A percentile compares a stretch with the other conserved stretches of the same genome.
Evolutionary conservation across 2,329 filamentous ascomycete species (phyloP).

Genomic region (Penicillium corylophilum): DNA sequence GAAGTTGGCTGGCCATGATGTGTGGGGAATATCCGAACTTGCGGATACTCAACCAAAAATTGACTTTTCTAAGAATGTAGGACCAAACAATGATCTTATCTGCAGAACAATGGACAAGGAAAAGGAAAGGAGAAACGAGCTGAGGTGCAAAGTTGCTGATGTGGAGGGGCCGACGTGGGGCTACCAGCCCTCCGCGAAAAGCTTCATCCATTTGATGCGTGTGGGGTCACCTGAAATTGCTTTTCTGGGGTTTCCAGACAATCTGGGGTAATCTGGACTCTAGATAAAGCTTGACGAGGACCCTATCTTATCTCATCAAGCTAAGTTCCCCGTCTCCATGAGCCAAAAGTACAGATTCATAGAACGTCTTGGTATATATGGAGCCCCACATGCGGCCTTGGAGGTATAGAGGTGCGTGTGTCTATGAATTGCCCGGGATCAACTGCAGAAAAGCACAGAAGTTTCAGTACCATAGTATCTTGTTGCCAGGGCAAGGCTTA

Average conservation of each 20-base stretch:
- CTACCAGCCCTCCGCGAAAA: neutral
- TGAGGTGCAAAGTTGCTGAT: slow-evolving; percentile 1
- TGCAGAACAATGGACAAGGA: neutral
- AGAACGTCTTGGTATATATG: neutral
- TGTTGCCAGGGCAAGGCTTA: neutral
- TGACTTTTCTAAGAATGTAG: neutral
- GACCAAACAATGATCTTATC: neutral
- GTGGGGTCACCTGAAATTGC: neutral
- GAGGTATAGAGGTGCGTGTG: neutral
- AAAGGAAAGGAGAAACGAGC: neutral
- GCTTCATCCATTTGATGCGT: neutral
- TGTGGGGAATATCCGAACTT: neutral
- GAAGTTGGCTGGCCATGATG: slow-evolving; percentile 15
- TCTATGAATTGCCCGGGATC: neutral
- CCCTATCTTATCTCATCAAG: neutral
- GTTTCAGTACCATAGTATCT: neutral
- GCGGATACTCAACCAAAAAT: neutral
- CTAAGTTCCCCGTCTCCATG: neutral
- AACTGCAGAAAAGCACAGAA: neutral
- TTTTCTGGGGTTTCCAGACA: neutral
- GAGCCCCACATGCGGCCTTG: neutral
- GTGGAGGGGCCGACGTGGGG: slow-evolving; percentile 8
- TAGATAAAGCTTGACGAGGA: neutral
- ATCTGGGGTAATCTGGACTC: neutral
- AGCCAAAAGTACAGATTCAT: neutral